These are phyloP conservation scores for Gypsophila paniculata DNA, from an alignment of 179 eudicot genomes.

Conservation along the genomic window DNA sequence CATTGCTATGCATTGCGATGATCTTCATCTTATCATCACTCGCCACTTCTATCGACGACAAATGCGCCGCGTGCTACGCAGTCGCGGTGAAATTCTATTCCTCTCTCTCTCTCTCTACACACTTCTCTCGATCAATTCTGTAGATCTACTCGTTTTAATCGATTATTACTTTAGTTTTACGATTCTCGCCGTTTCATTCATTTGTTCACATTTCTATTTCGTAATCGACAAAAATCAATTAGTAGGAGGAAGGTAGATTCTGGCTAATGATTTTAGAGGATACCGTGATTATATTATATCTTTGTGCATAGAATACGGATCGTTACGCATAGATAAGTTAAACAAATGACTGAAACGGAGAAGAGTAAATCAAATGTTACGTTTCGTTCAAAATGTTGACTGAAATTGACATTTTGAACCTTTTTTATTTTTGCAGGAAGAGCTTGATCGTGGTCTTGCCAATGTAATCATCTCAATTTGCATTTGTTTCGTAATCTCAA, in stretches of 20 bases:
- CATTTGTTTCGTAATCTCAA: background rate
- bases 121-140: slow-evolving; percentile 14
- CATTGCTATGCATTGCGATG: slow-evolving; percentile 22
- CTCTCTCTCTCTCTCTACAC: background rate
- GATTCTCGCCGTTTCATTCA: too few relatives aligned
- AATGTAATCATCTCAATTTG: slow-evolving; percentile 44
- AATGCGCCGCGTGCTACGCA: slow-evolving; percentile 87
- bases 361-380: too few relatives aligned
- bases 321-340: too few relatives aligned
- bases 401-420: background rate
- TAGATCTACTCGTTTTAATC: slow-evolving; percentile 9
- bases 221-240: too few relatives aligned
- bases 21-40: slow-evolving; percentile 33
- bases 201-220: too few relatives aligned
- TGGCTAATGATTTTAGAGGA: too few relatives aligned
- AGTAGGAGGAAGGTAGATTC: too few relatives aligned
- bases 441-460: slow-evolving; percentile 65
- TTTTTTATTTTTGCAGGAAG: slow-evolving; percentile 50
- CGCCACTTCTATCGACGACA: slow-evolving; percentile 60
- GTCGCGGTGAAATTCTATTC: slow-evolving; percentile 50
- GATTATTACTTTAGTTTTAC: background rate
- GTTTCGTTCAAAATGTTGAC: too few relatives aligned
- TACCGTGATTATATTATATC: too few relatives aligned
- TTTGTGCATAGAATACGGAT: too few relatives aligned
- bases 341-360: too few relatives aligned